Base-by-base conservation (phyloP, 192 early-diverging fungal species). In the Dispira parvispora region DNA sequence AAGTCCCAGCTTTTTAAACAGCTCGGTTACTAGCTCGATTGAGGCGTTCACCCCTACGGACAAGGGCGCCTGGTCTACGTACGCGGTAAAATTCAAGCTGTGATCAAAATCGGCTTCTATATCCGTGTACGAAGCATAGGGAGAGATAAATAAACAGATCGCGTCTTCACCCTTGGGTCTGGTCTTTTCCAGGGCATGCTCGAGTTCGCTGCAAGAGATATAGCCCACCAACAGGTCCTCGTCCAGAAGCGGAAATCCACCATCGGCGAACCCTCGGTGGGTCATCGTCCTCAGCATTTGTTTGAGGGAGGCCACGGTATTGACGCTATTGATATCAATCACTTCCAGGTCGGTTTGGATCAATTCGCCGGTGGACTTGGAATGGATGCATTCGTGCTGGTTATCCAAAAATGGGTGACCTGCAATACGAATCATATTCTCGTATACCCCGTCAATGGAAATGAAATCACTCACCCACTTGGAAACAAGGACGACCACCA, bases 1-100 rank as follows among this genome's bases (percentile, higher is more conserved):
- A 27, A 88, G 72, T 3, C 93, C 91, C 45, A 96, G 65, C 61
- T 91, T 88, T 52, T 84, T 75, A 66, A 96, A 89, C 54, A 94
- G 57, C 50, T 91, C 90, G 63, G 85, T 75, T 0, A 89, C 82
- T n/a, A 96, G 63, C 64, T 94, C 88, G 66, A 91, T 84, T n/a
- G 86, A 84, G 27, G 88, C 75, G 62, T 84, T 81, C 13, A 81
- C 62, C 10, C 82, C 80, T 11, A 96, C 82, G 0, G 82, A 74
- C 23, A 92, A 62, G 3, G 92, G 92, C 2, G 90, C 88, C 74
- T 88, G 76, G 50, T 75, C 71, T 0, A 78, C 69, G 58, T 67
- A 79, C 26, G 67, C 65, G 3, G 69, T 69, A 61, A 76, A 70
- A 64, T 73, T 69, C 25, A 70, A 18, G 32, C 3, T 14, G 1